Evolutionary conservation across 305 asterid species (phyloP).

Genomic region (Withania somnifera): DNA sequence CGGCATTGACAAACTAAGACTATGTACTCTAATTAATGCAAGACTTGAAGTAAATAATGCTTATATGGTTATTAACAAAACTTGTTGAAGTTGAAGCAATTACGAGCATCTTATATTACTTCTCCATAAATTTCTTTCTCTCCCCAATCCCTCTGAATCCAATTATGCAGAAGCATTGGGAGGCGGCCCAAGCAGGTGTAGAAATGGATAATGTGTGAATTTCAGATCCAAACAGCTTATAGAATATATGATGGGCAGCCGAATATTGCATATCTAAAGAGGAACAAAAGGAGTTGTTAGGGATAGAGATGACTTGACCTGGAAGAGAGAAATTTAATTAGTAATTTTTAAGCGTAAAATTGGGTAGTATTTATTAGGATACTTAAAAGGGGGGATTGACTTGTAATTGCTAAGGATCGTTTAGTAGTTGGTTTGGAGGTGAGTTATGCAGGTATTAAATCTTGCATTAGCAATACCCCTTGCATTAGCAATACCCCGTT

Average conservation of each 20-base stretch:
- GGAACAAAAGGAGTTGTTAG: background rate
- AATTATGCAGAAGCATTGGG: conserved; percentile 31
- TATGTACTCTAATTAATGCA: background rate
- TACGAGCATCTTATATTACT: background rate
- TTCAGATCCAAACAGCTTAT: background rate
- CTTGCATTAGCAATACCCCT: no score
- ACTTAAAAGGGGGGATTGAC: background rate
- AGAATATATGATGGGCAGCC: no score
- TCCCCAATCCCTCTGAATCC: background rate
- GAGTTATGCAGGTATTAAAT: no score
- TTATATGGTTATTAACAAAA: background rate
- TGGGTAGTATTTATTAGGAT: background rate
- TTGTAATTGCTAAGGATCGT: background rate
- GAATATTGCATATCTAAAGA: background rate
- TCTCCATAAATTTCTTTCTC: background rate
- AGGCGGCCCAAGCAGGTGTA: conserved; percentile 49
- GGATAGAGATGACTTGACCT: background rate
- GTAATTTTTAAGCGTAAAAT: background rate
- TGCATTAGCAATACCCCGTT: no score
- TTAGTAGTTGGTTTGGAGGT: no score
- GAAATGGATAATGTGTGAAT: background rate
- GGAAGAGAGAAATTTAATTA: background rate
- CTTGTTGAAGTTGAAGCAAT: background rate
- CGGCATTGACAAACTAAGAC: background rate
- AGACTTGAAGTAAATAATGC: background rate